Conservation (phyloP, 768 basidiomycete species). For the Exidia glandulosa region DNA sequence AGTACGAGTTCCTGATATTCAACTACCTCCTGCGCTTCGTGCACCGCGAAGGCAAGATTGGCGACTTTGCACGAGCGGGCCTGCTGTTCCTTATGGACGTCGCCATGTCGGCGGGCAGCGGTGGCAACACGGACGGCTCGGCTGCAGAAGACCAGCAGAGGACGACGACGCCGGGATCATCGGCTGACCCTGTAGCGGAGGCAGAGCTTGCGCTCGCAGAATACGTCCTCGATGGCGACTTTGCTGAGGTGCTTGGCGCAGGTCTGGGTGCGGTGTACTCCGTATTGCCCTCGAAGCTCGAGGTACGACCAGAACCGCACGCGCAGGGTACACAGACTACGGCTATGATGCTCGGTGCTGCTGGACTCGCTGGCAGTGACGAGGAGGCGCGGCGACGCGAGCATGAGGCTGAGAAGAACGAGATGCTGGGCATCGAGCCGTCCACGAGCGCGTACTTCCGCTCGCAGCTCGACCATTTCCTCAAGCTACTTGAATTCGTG, state of each 20-base stretch:
- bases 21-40: constrained; percentile 92
- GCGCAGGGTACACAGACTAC: constrained; percentile 19
- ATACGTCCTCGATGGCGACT: constrained; percentile 93
- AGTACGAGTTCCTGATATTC: constrained; percentile 93
- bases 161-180: constrained; percentile 16
- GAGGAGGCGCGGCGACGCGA: constrained; percentile 46
- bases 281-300: constrained; percentile 76
- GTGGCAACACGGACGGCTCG: constrained; percentile 15
- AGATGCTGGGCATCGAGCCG: constrained; percentile 61
- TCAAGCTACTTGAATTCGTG: constrained; percentile 83
- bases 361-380: constrained; percentile 30
- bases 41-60: constrained; percentile 87
- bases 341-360: constrained; percentile 67
- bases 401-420: constrained; percentile 32
- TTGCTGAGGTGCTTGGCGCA: constrained; percentile 93
- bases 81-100: constrained; percentile 92
- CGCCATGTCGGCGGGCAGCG: constrained; percentile 66
- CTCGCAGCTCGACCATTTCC: constrained; percentile 72
- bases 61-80: constrained; percentile 87
- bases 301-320: constrained; percentile 35
- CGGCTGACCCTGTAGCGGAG: constrained; percentile 62
- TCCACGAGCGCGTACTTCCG: constrained; percentile 68
- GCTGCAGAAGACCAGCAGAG: constrained; percentile 20
- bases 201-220: constrained; percentile 82
- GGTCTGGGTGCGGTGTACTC: constrained; percentile 91